Percentiles rank a stretch among this genome's conserved stretches.
These are phyloP conservation scores for Ophiocordyceps robertsii DNA, from an alignment of 2,329 filamentous ascomycete genomes.

Conservation along the genomic window DNA sequence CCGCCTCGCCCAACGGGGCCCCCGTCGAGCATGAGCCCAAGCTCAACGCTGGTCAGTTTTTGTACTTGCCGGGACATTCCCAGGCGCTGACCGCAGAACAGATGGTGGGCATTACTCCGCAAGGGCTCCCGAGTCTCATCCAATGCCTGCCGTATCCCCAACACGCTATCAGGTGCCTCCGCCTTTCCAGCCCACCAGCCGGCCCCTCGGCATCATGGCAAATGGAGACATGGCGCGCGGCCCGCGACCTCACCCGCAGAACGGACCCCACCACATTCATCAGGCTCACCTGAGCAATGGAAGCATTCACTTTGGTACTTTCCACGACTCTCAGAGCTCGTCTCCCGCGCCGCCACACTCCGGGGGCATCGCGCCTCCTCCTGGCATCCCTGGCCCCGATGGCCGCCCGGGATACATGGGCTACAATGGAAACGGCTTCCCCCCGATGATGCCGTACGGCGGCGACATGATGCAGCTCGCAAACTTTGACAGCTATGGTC, in stretches of 20 bases:
- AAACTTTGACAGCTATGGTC: constrained; percentile 23
- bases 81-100: constrained; percentile 4
- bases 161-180: constrained; percentile 29
- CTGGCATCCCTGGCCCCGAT: constrained; percentile 24
- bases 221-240: constrained; percentile 20
- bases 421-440: constrained; percentile 20
- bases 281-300: constrained; percentile 40
- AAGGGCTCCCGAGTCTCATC: constrained; percentile 11
- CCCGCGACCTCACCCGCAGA: constrained; percentile 17
- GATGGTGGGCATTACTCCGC: constrained; percentile 7
- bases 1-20: neutral
- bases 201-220: constrained; percentile 13
- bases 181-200: constrained; percentile 23
- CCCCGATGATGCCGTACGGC: constrained; percentile 22
- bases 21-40: constrained; percentile 3
- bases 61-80: neutral
- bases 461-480: constrained; percentile 20
- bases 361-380: constrained; percentile 33
- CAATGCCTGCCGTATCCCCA: constrained; percentile 17
- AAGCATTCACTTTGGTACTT: constrained; percentile 42
- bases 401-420: constrained; percentile 20
- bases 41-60: constrained; percentile 6
- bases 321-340: constrained; percentile 40
- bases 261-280: constrained; percentile 26
- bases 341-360: constrained; percentile 41